Conservation (phyloP, 192 early-diverging fungal genomes). For the Coemansia sp. region DNA sequence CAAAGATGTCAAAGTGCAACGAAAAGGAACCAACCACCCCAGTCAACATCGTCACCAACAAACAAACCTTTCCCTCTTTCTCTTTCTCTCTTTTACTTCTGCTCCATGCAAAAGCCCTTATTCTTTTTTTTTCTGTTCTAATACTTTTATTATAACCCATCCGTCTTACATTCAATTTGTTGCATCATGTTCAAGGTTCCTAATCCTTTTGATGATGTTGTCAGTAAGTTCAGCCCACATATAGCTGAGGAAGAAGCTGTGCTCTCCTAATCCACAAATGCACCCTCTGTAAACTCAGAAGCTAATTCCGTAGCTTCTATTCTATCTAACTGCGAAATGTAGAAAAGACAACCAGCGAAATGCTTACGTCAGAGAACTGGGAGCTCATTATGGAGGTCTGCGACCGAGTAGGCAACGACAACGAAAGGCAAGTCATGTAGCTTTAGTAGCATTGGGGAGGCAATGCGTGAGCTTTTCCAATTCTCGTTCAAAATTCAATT, state of each 20-base stretch:
- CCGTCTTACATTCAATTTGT: not conserved
- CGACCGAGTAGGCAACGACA: constrained; percentile 61
- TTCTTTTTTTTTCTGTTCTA: constrained; percentile 5
- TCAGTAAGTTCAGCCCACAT: constrained; percentile 41
- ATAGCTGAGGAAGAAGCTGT: too few relatives aligned
- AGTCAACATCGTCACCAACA: too few relatives aligned
- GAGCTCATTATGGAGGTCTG: constrained; percentile 71
- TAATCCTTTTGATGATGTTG: constrained; percentile 53
- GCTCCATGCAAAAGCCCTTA: not conserved
- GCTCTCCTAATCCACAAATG: not conserved
- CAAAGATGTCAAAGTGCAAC: too few relatives aligned
- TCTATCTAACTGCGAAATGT: not conserved
- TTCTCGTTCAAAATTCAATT: too few relatives aligned
- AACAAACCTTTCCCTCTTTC: not conserved
- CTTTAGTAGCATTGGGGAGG: too few relatives aligned
- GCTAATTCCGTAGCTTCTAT: not conserved
- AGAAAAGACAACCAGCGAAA: constrained; percentile 89
- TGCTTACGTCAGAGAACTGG: constrained; percentile 94
- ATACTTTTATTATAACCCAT: not conserved
- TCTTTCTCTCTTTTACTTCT: not conserved
- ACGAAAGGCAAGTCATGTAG: constrained; percentile 39
- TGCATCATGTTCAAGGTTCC: constrained; percentile 50
- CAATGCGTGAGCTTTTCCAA: too few relatives aligned
- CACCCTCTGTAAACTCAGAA: too few relatives aligned
- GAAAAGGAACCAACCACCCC: too few relatives aligned